Evolutionary conservation across 805 yeast species (phyloP).

Genomic region (Hanseniaspora jakobsenii): DNA sequence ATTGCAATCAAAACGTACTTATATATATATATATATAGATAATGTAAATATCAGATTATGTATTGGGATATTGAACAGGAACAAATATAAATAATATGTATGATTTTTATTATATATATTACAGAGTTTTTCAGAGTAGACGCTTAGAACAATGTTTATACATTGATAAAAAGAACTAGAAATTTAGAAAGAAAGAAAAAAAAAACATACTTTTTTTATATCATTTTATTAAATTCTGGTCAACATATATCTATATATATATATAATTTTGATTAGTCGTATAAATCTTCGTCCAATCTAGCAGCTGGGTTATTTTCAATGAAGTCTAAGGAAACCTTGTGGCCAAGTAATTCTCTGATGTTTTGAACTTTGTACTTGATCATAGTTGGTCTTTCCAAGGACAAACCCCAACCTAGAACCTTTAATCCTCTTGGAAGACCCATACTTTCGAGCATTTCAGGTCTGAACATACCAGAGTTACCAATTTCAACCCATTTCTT

Average conservation of each 20-base stretch:
- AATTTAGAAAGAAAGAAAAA: not conserved
- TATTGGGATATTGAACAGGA: too few species aligned
- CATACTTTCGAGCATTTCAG: slow-evolving; percentile 98
- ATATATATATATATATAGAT: too few species aligned
- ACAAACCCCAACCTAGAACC: slow-evolving; percentile 94
- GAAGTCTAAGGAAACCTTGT: slow-evolving; percentile 87
- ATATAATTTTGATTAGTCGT: slow-evolving; percentile 23
- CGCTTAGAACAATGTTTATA: not conserved
- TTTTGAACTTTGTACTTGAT: slow-evolving; percentile 91
- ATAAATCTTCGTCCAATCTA: slow-evolving; percentile 71
- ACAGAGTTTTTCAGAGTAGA: too few species aligned
- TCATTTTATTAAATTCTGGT: too few species aligned
- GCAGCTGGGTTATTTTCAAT: slow-evolving; percentile 96
- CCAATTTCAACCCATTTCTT: slow-evolving; percentile 99
- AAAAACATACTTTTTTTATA: not conserved
- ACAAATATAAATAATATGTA: too few species aligned
- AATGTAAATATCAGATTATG: too few species aligned
- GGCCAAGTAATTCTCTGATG: slow-evolving; percentile 93
- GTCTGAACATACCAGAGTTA: slow-evolving; percentile 98
- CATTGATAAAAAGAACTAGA: not conserved
- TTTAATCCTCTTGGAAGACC: slow-evolving; percentile 90
- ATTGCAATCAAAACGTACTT: too few species aligned
- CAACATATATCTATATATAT: not conserved
- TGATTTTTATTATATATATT: too few species aligned
- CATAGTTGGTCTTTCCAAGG: slow-evolving; percentile 98